Conservation (phyloP, 208 protist species). For the Strigomonas culicis region DNA sequence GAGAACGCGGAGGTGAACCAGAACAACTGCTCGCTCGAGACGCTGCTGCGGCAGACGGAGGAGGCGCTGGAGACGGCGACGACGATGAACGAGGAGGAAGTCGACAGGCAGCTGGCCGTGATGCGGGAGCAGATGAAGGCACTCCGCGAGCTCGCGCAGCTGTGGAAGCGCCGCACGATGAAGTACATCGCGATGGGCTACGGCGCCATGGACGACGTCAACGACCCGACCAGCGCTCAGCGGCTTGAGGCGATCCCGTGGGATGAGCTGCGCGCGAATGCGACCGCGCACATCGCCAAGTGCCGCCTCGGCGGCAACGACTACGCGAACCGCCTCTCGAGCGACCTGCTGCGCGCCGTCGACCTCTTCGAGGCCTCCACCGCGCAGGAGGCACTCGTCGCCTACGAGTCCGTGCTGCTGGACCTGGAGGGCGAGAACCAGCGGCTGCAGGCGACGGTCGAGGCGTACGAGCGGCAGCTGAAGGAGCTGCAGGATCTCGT, state of each 20-base stretch:
- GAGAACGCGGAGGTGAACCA: constrained; percentile 34
- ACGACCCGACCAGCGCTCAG: not conserved
- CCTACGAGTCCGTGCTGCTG: constrained; percentile 42
- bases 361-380: constrained; percentile 59
- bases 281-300: constrained; percentile 42
- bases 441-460: constrained; percentile 40
- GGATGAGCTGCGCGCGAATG: constrained; percentile 41
- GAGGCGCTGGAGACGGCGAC: constrained; percentile 46
- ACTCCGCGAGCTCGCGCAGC: constrained; percentile 30
- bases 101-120: constrained; percentile 26
- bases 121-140: constrained; percentile 36
- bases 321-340: not conserved
- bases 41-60: constrained; percentile 34
- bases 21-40: constrained; percentile 48
- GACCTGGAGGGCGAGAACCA: constrained; percentile 62
- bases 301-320: constrained; percentile 22
- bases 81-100: constrained; percentile 44
- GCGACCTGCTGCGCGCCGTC: constrained; percentile 18
- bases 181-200: constrained; percentile 55
- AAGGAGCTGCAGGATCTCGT: constrained; percentile 44
- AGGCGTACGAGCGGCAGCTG: constrained; percentile 31
- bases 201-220: constrained; percentile 18
- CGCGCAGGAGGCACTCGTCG: constrained; percentile 44
- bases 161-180: constrained; percentile 80
- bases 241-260: constrained; percentile 33